Percentiles rank a stretch among this genome's conserved stretches.
phyloP scores from a whole-genome alignment of 2,329 filamentous ascomycete species.

The Alternaria arbusti region DNA sequence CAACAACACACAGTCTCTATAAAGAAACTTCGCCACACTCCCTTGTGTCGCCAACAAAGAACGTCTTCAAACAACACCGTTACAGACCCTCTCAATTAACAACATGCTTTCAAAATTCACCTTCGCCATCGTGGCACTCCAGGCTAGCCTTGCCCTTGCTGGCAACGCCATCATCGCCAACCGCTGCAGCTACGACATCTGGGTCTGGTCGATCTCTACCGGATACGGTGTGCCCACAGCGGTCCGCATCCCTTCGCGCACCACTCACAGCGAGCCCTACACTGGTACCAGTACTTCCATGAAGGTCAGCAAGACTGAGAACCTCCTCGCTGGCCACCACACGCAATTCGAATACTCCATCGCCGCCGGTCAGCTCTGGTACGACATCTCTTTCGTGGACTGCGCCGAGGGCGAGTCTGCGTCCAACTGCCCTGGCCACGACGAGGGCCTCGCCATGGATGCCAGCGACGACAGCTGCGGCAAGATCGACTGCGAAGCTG shows the following conservation, averaged over 20 bases:
- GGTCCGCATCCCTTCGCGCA: constrained; percentile 23
- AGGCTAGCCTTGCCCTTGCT: constrained; percentile 25
- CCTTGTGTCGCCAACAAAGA: background rate
- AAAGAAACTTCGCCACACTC: background rate
- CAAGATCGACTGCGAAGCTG: constrained; percentile 19
- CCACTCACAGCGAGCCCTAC: constrained; percentile 28
- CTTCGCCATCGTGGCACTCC: constrained; percentile 21
- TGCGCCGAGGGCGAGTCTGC: constrained; percentile 31
- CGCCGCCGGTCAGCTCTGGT: constrained; percentile 26
- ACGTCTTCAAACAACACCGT: background rate
- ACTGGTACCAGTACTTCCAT: constrained; percentile 25
- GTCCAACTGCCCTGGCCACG: constrained; percentile 28
- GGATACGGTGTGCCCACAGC: constrained; percentile 4
- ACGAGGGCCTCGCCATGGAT: constrained; percentile 28
- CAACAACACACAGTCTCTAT: background rate
- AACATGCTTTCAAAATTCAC: constrained; percentile 28
- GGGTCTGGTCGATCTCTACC: constrained; percentile 31
- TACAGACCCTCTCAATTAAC: background rate
- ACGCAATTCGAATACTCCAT: constrained; percentile 40
- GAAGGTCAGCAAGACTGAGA: constrained; percentile 34
- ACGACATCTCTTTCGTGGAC: constrained; percentile 38
- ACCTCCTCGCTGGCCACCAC: constrained; percentile 24
- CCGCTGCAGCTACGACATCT: constrained; percentile 35
- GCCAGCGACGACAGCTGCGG: constrained; percentile 19
- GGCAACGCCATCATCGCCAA: constrained; percentile 35